A percentile compares a stretch with the other conserved stretches of the same genome.
phyloP scores from a whole-genome alignment of 208 protist species.

The Porcisia deanei region DNA sequence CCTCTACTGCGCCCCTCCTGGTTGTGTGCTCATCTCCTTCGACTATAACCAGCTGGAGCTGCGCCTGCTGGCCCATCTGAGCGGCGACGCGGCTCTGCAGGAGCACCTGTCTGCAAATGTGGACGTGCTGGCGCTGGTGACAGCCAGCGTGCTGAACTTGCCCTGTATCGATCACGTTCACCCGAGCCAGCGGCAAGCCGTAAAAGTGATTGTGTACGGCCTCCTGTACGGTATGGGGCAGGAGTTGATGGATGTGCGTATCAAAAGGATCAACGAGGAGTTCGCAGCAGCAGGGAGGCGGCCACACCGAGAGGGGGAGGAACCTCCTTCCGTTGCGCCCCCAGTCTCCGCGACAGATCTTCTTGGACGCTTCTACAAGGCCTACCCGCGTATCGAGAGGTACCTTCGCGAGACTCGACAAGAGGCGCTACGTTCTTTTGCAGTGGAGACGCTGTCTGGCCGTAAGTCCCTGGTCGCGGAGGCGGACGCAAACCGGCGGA shows the following conservation, averaged over 20 bases:
- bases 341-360: slow-evolving; percentile 41
- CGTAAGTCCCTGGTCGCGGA: slow-evolving; percentile 41
- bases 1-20: slow-evolving; percentile 63
- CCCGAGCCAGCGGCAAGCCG: slow-evolving; percentile 45
- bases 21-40: slow-evolving; percentile 71
- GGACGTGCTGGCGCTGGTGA: slow-evolving; percentile 60
- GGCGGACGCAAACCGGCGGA: slow-evolving; percentile 47
- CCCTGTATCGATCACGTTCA: slow-evolving; percentile 28
- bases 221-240: slow-evolving; percentile 90
- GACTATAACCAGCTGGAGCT: slow-evolving; percentile 89
- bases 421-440: slow-evolving; percentile 36
- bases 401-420: slow-evolving; percentile 61
- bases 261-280: slow-evolving; percentile 14
- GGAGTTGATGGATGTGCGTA: slow-evolving; percentile 52
- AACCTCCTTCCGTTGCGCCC: neutral
- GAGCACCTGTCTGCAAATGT: slow-evolving; percentile 38
- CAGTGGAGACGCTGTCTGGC: slow-evolving; percentile 52
- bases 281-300: neutral
- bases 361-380: slow-evolving; percentile 47
- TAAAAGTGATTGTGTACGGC: slow-evolving; percentile 90
- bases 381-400: slow-evolving; percentile 58
- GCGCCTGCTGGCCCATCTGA: slow-evolving; percentile 78
- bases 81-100: slow-evolving; percentile 56
- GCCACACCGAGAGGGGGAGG: neutral
- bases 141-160: slow-evolving; percentile 41